phyloP scores from a whole-genome alignment of 352 stramenopile species.

The Globisporangium splendens region DNA sequence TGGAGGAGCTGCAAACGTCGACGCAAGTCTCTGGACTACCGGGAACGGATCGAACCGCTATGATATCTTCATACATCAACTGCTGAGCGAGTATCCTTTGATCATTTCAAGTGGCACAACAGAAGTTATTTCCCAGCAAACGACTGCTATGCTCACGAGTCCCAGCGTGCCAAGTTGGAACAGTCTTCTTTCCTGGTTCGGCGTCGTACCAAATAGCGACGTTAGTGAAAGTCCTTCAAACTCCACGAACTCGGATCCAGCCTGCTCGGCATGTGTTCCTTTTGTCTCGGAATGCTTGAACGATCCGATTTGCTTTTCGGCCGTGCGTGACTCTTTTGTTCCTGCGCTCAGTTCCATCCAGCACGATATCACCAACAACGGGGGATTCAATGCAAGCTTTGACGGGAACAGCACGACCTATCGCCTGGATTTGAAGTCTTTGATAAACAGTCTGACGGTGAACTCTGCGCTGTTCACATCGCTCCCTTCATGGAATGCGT shows the following conservation, averaged over 20 bases:
- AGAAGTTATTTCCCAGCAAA: not conserved
- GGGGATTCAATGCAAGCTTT: not conserved
- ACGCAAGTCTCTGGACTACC: not conserved
- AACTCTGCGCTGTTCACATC: not conserved
- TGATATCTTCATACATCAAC: not conserved
- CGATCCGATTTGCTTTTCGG: slow-evolving; percentile 1
- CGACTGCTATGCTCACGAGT: not conserved
- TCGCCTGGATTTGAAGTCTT: not conserved
- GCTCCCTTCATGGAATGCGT: not conserved
- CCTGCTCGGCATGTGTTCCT: slow-evolving; percentile 3
- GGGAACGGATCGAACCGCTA: not conserved
- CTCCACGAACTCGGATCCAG: not conserved
- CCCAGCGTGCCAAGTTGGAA: not conserved
- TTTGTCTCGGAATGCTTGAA: not conserved
- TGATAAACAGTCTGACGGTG: not conserved
- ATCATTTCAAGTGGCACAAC: not conserved
- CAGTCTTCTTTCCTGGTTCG: slow-evolving; percentile 5
- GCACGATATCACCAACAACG: not conserved
- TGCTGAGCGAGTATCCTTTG: not conserved
- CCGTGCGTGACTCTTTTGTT: slow-evolving; percentile 1
- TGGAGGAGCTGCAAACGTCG: not conserved
- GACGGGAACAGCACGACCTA: slow-evolving; percentile 1
- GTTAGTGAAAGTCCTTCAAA: not conserved
- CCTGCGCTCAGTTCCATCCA: not conserved
- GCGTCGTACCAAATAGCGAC: not conserved